Evolutionary conservation across 331 rosid species (phyloP), one percentile per base, ranked within the genome.

Genomic region (Acacia pycnantha): DNA sequence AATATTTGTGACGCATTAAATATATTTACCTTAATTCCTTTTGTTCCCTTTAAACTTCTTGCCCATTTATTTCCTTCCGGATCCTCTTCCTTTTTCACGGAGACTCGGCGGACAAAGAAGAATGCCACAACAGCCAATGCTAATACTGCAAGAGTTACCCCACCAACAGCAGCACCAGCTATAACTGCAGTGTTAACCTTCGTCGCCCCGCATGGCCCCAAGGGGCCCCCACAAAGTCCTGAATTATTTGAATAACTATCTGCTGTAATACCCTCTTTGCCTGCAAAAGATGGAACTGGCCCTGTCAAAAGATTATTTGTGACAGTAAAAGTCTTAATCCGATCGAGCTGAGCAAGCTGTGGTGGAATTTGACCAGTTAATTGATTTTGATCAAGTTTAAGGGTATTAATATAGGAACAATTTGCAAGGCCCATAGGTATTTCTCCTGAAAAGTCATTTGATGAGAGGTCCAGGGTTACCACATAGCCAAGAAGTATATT

Each of bases 1-100:
- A 66, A 19, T 47, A 79, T 70, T 37, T 62, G 67, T 16, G 18
- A 48, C 8, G 62, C 56, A 62, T 15, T 70, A 82, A 82, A 51
- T 74, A 66, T 83, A 81, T 91, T 86, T 87, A 77, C 99, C 97
- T 95, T 92, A 70, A 92, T 86, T 82, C 83, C 87, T 86, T 95
- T 95, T 24, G 90, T 88, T 84, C 97, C 97, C 87, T 90, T 95
- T 0, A 95, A 76, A 83, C 83, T 91, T 88, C 86, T 86, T 29
- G 98, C 98, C 98, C 99, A 95, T 82, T 92, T 90, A 89, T 95
- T 95, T 69, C 94, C 99, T 89, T 95, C 94, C 33, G 99, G 98
- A 59, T 93, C 97, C 50, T 95, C 93, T 61, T 91, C 97, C 87
- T 90, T 92, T 87, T 81, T 92, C 78, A 76, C 78, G 56, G 93